Percentiles rank a stretch among this genome's conserved stretches.
Evolutionary conservation across 163 green algal species (phyloP).

Genomic region (Scenedesmus sp.): DNA sequence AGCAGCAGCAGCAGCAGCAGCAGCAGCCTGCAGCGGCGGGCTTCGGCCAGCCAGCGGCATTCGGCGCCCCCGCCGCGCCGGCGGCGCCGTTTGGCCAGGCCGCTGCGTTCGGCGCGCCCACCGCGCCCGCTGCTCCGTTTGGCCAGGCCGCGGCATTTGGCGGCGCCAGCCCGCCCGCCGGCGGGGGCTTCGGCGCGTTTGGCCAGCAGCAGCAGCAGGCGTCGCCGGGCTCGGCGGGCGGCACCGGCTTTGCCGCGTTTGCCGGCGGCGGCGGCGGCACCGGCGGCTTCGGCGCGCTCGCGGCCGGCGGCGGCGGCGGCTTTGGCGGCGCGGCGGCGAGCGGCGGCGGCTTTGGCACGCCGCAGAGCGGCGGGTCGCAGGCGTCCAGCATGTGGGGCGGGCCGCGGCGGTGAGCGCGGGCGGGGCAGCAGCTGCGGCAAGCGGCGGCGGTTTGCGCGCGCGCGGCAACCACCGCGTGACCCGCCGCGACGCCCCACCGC

Average conservation of each 20-base stretch:
- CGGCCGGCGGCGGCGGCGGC: neutral
- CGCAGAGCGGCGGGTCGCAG: neutral
- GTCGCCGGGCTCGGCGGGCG: no score
- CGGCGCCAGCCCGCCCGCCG: neutral
- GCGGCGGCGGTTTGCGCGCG: no score
- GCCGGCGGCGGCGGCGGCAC: constrained; percentile 9
- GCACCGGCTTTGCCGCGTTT: constrained; percentile 14
- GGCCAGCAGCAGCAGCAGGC: no score
- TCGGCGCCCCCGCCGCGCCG: constrained; percentile 27
- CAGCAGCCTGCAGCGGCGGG: neutral
- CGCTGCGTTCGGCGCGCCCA: neutral
- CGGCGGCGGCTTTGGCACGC: constrained; percentile 9
- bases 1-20: neutral
- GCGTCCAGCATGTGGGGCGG: constrained; percentile 28
- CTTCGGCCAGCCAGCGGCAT: constrained; percentile 12
- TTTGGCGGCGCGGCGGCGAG: constrained; percentile 18
- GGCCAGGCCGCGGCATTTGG: constrained; percentile 20
- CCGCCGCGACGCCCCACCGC: no score
- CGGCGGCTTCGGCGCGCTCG: neutral
- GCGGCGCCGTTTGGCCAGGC: constrained; percentile 15
- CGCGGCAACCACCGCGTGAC: no score
- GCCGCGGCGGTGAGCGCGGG: neutral
- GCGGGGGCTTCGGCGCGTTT: constrained; percentile 11
- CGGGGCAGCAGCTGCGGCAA: no score
- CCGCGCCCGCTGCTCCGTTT: constrained; percentile 15